Conservation (phyloP, 169 alveolate species). For the Plasmodium falciparum region DNA sequence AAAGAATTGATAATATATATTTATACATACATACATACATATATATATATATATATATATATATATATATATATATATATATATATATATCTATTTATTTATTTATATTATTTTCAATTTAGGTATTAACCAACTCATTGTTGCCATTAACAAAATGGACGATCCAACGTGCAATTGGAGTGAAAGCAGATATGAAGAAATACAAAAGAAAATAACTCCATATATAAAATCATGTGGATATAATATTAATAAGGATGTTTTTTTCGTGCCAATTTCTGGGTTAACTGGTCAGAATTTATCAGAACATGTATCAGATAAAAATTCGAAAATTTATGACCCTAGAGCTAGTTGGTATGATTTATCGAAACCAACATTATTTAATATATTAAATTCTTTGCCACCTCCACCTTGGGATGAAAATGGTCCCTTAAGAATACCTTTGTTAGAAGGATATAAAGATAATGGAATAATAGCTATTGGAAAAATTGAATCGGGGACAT, state of each 20-base stretch:
- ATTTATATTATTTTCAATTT: background rate
- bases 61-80: background rate
- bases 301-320: conserved; percentile 85
- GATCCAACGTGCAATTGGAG: conserved; percentile 97
- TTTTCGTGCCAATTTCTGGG: conserved; percentile 98
- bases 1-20: background rate
- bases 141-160: conserved; percentile 99
- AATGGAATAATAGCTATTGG: conserved; percentile 94
- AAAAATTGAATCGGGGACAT: conserved; percentile 91
- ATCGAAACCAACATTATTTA: conserved; percentile 90
- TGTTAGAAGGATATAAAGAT: conserved; percentile 93
- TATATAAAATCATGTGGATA: conserved; percentile 93
- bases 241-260: conserved; percentile 91
- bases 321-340: conserved; percentile 68
- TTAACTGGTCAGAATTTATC: conserved; percentile 96
- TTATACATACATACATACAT: background rate
- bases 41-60: background rate
- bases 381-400: conserved; percentile 85
- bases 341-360: conserved; percentile 86
- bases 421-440: conserved; percentile 92
- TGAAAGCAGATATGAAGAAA: conserved; percentile 91
- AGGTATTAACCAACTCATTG: conserved; percentile 97
- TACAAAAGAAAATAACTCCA: conserved; percentile 90
- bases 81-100: background rate
- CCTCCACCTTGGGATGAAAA: conserved; percentile 86